Base-by-base conservation (phyloP, 345 rosid genomes). In the Turnera subulata region DNA sequence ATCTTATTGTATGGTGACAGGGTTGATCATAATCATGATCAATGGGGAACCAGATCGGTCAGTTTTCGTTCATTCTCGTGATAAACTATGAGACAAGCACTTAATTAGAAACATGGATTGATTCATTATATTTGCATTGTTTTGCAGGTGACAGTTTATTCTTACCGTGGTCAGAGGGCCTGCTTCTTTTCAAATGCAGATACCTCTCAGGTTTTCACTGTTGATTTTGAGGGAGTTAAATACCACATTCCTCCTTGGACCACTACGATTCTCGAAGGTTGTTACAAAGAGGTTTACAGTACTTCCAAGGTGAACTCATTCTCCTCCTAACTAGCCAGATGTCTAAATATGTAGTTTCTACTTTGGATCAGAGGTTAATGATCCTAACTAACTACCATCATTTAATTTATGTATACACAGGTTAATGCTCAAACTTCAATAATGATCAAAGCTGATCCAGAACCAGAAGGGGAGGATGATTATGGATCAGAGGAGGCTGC, bases 221-320 rank as follows among this genome's bases (percentile, higher is more conserved):
- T 79, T n/a, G 46, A 43, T 11, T 70, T 72, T 33, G 39, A 72
- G 35, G 65, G 63, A 12, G 44, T 5, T 1, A 33, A 38, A 2
- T 69, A 47, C 20, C 32, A 29, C 0, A 47, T 76, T 46, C 76
- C 78, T 4, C 64, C 69, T 1, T 76, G 80, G 83, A 73, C 80
- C 25, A 74, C 73, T 24, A 53, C 53, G 12, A 46, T 79, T 38
- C 76, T 75, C 24, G 58, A 66, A 2, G 76, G 70, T 47, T 80
- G 85, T 67, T 59, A 61, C 29, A 69, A 38, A 0, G 82, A 77
- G 55, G 68, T 46, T 58, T 75, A 69, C 59, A 80, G 69, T 51
- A 80, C 85, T 6, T 82, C 77, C 33, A 77, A 68, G 77, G 79
- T 71, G 17, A 64, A 29, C 8, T 29, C 35, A 29, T 3, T 29